Conservation (phyloP, 202 grass and related monocot genomes). For the Carex arenaria region DNA sequence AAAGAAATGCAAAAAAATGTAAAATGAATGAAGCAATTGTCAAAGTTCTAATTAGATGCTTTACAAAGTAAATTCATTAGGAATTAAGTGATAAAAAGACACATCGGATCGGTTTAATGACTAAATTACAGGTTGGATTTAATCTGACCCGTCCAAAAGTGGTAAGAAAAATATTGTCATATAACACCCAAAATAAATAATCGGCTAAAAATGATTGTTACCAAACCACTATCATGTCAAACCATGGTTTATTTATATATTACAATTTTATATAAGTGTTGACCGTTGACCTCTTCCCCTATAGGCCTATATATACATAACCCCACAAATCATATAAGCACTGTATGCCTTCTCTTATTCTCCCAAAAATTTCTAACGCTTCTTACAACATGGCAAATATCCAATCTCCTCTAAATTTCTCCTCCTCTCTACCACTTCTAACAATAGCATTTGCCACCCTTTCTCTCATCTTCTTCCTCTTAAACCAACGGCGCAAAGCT, state of each 20-base stretch:
- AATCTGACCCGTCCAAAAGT: no score
- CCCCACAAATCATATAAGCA: not conserved
- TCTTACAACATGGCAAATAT: not conserved
- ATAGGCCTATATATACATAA: not conserved
- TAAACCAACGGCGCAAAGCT: not conserved
- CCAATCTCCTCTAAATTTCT: not conserved
- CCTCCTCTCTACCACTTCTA: not conserved
- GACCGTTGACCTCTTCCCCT: not conserved
- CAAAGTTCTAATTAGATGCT: no score
- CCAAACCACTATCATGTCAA: no score
- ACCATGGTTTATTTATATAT: not conserved
- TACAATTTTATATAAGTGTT: not conserved
- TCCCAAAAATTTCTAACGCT: not conserved
- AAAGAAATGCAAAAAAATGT: no score
- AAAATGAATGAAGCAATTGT: no score
- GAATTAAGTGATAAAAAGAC: no score
- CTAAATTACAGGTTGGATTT: no score
- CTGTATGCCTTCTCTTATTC: not conserved
- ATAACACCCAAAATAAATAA: no score
- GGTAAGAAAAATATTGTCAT: no score
- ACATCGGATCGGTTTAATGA: no score
- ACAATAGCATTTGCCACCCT: constrained; percentile 3
- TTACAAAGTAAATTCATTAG: no score
- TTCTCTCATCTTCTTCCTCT: constrained; percentile 23
- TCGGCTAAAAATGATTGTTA: no score